Evolutionary conservation across 768 basidiomycete species (phyloP), one percentile per base, ranked within the genome.

Genomic region (Lentinula boryana): DNA sequence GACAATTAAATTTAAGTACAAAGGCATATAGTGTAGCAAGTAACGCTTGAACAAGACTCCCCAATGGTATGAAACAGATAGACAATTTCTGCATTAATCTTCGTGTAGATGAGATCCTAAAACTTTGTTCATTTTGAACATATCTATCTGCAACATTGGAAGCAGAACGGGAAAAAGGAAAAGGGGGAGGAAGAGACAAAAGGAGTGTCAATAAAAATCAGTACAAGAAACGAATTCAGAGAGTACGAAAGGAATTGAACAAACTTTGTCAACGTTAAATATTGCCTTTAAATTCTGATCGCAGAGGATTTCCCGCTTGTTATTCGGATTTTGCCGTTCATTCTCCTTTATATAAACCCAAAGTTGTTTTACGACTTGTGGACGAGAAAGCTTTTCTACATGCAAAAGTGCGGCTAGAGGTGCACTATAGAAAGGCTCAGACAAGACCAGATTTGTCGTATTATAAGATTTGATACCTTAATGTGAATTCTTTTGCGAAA

Each of bases 71-170:
- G 18, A 18, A 10, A 48, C n/a, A 23, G 3, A 12, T 48, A 21
- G 5, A 48, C 21, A 9, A 27, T 32, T 12, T 16, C 5, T 52
- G 31, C 21, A 18, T 54, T 16, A 56, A 3, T 44, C 55, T 27
- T 56, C 55, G 27, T 56, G 55, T 5, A 56, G 55, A 21, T 56
- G 55, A 27, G 21, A 27, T 48, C 89, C 89, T 60, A 96, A 76
- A 31, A 88, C 81, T 73, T 95, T 93, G 80, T 95, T 96, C 94
- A 96, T 96, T 65, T 80, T 85, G 76, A 96, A 95, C 93, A 95
- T 95, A 73, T 92, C 86, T 60, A 97, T 84, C 46, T 48, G 46
- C 7, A 23, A 9, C 9, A 18, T 48, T 4, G 46, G 21, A 48
- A 6, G 12, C 4, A 21, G 46, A 21, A 12, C 46, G n/a, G n/a